These are phyloP conservation scores for Hypomontagnella submonticulosa DNA, from an alignment of 495 filamentous ascomycete species.

Conservation along the genomic window DNA sequence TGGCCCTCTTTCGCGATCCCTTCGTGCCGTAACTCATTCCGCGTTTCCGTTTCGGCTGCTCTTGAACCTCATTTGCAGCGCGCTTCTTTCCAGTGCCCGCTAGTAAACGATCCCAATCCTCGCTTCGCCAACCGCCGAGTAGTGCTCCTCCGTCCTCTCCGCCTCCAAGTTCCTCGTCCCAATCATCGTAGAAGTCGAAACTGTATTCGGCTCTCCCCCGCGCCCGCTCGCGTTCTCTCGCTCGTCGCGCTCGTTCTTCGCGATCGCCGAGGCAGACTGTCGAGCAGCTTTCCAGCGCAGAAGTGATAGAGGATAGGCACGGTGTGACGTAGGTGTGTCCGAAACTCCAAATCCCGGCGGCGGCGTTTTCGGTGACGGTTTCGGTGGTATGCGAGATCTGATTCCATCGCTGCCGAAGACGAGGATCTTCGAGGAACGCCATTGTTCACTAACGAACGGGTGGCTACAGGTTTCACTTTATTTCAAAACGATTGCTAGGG, in stretches of 20 bases:
- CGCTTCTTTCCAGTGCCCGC: slow-evolving; percentile 73
- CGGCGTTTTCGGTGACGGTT: slow-evolving; percentile 89
- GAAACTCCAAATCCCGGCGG: slow-evolving; percentile 88
- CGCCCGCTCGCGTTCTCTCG: slow-evolving; percentile 63
- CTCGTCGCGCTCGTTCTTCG: slow-evolving; percentile 77
- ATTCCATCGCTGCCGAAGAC: slow-evolving; percentile 92
- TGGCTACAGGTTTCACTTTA: slow-evolving; percentile 13
- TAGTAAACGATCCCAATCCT: slow-evolving; percentile 88
- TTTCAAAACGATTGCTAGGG: slow-evolving; percentile 13
- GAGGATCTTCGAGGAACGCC: slow-evolving; percentile 82
- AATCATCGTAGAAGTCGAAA: slow-evolving; percentile 99
- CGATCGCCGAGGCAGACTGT: slow-evolving; percentile 76
- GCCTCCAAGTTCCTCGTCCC: slow-evolving; percentile 82
- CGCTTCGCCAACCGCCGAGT: slow-evolving; percentile 75
- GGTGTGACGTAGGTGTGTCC: slow-evolving; percentile 85
- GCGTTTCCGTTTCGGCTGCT: slow-evolving; percentile 77
- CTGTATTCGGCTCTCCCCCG: slow-evolving; percentile 79
- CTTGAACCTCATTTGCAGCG: slow-evolving; percentile 56
- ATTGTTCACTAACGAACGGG: slow-evolving; percentile 45
- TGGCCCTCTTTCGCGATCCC: slow-evolving; percentile 72
- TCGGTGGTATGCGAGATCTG: slow-evolving; percentile 93
- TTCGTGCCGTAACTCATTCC: slow-evolving; percentile 91
- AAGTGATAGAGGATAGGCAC: slow-evolving; percentile 74
- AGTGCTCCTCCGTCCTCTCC: slow-evolving; percentile 64
- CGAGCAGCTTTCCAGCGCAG: slow-evolving; percentile 75